Base-by-base conservation (phyloP, 225 moss, liverwort and hornwort genomes). In the Bryum argenteum region DNA sequence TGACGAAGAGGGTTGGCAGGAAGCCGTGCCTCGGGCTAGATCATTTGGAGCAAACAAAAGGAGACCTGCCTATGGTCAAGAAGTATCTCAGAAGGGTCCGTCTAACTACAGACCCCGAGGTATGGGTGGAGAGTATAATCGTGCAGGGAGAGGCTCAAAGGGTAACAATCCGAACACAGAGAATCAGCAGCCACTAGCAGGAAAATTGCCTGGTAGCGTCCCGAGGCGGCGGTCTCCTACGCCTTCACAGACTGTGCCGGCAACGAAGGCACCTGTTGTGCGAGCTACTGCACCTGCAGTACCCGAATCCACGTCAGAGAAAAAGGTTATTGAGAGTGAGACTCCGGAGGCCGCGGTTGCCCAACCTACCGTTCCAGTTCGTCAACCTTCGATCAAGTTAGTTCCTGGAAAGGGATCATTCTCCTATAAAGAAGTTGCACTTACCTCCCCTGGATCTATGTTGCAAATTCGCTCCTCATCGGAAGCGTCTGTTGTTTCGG, bases 1-100 rank as follows among this genome's bases (percentile, higher is more conserved):
- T 14, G 86, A 84, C 37, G 89, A 89, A 47, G 89, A 84, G 70
- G 89, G 89, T 21, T 89, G 89, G 89, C 86, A 89, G 67, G 89
- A 89, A 73, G 89, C 89, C 6, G 72, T 81, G 51, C 71, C 86
- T 8, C 72, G 84, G 54, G 78, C 72, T 17, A 74, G 86, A 64
- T 89, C 77, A 23, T 83, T 63, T 38, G 81, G 75, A 41, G 79
- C 78, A 5, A 74, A 76, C 63, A 89, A 74, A 68, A 77, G 84
- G 72, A 77, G 81, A 77, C 70, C 75, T 10, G 67, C 11, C 17
- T 76, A 73, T 62, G 82, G 60, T 69, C 72, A 77, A 47, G 73
- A 77, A 24, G 6, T 63, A 40, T 33, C 75, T n/a, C 81, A 73
- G 59, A 88, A 79, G 68, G 79, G 79, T 18, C 28, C 24, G 15